Conservation (phyloP, 169 alveolate species). For the Plasmodium coatneyi region DNA sequence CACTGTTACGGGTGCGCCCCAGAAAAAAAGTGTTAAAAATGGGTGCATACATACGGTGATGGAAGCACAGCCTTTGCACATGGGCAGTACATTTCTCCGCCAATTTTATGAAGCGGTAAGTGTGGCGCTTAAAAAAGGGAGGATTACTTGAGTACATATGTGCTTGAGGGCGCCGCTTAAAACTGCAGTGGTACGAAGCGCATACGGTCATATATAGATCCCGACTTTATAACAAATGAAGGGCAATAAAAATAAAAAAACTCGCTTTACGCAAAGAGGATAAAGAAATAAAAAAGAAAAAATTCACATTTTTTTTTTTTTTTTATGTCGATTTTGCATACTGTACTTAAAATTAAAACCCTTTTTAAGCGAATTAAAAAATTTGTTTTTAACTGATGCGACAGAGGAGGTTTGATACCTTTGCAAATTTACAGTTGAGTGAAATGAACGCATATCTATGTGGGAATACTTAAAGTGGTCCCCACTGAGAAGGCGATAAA, state of each 20-base stretch:
- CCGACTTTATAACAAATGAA: background rate
- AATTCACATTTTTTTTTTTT: background rate
- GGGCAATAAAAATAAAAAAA: background rate
- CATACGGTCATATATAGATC: background rate
- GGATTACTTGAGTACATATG: background rate
- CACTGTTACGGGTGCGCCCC: background rate
- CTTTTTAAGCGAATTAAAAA: background rate
- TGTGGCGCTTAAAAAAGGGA: background rate
- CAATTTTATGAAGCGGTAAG: background rate
- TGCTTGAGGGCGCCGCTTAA: background rate
- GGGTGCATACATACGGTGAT: background rate
- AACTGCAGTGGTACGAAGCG: background rate
- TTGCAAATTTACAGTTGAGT: background rate
- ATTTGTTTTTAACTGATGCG: background rate
- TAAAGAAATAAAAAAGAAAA: background rate
- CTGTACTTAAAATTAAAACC: background rate
- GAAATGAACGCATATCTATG: background rate
- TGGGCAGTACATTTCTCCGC: background rate
- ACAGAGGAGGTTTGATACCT: background rate
- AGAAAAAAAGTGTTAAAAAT: background rate
- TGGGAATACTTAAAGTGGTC: background rate
- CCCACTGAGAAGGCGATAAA: background rate
- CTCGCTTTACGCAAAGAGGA: background rate
- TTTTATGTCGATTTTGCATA: constrained; percentile 3
- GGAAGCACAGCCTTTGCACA: background rate